A percentile compares a stretch with the other conserved stretches of the same genome.
These are phyloP conservation scores for Yamadazyma aaseri DNA, from an alignment of 1,139 yeast species.

Conservation along the genomic window DNA sequence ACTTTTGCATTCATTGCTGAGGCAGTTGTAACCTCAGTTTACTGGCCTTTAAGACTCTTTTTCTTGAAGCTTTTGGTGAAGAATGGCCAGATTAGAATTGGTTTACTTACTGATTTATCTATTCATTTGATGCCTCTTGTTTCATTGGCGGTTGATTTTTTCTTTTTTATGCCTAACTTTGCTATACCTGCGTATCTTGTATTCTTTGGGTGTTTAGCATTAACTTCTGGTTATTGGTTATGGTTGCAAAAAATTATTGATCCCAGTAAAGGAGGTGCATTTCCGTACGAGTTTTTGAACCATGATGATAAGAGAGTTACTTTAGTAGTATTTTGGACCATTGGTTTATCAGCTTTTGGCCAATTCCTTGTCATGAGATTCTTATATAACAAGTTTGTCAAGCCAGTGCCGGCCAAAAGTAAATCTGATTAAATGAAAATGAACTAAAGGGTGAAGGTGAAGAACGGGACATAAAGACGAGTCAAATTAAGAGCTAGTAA, in stretches of 20 bases:
- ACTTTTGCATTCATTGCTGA: conserved; percentile 59
- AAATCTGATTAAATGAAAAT: not conserved
- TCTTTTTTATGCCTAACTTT: conserved; percentile 54
- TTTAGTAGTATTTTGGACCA: conserved; percentile 47
- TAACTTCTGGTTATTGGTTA: conserved; percentile 54
- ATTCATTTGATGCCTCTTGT: conserved; percentile 61
- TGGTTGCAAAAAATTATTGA: conserved; percentile 50
- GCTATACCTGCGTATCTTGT: conserved; percentile 37
- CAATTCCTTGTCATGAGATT: conserved; percentile 31
- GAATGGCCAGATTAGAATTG: conserved; percentile 35
- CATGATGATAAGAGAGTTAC: conserved; percentile 39
- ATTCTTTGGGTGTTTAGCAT: conserved; percentile 31
- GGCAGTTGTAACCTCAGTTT: conserved; percentile 55
- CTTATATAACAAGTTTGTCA: conserved; percentile 12
- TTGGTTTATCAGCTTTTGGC: conserved; percentile 45
- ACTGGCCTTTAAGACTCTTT: conserved; percentile 65
- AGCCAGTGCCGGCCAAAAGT: conserved; percentile 3
- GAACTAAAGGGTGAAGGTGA: conserved; percentile 1
- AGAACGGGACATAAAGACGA: not conserved
- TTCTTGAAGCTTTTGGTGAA: conserved; percentile 39
- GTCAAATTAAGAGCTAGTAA: not conserved
- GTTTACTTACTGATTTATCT: conserved; percentile 51
- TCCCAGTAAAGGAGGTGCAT: conserved; percentile 44
- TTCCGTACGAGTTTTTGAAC: conserved; percentile 68
- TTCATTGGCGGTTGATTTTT: conserved; percentile 52